phyloP scores from a whole-genome alignment of 2,329 filamentous ascomycete genomes.

The Penicillium sp. region DNA sequence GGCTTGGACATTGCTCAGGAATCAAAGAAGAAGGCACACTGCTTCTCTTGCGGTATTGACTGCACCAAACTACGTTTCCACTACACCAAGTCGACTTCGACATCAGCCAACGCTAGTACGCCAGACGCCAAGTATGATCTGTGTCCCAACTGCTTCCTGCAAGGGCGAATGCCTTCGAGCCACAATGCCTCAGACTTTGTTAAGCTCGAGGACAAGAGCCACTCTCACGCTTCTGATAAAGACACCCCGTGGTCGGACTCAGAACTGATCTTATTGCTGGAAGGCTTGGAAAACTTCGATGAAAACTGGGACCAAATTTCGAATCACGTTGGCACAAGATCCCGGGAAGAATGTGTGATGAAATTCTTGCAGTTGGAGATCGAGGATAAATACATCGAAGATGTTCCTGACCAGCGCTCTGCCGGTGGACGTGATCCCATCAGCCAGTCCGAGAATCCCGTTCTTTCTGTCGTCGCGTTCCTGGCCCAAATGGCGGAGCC shows the following conservation, averaged over 20 bases:
- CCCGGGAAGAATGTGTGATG: slow-evolving; percentile 91
- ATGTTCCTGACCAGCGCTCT: slow-evolving; percentile 66
- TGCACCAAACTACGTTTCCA: slow-evolving; percentile 73
- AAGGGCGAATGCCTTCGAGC: slow-evolving; percentile 77
- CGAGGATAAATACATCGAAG: slow-evolving; percentile 92
- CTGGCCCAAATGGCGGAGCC: slow-evolving; percentile 88
- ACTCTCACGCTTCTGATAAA: slow-evolving; percentile 73
- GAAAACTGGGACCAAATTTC: slow-evolving; percentile 95
- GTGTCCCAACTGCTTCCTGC: slow-evolving; percentile 86
- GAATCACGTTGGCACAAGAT: slow-evolving; percentile 86
- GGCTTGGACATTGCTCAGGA: slow-evolving; percentile 61
- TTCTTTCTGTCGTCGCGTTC: slow-evolving; percentile 94
- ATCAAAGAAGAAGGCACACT: slow-evolving; percentile 69
- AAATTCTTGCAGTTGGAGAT: slow-evolving; percentile 97
- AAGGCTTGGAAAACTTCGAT: slow-evolving; percentile 88
- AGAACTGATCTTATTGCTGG: slow-evolving; percentile 83
- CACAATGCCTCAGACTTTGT: slow-evolving; percentile 78
- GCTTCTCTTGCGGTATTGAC: slow-evolving; percentile 88
- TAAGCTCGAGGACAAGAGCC: slow-evolving; percentile 84
- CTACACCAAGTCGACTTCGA: slow-evolving; percentile 63
- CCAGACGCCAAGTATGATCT: slow-evolving; percentile 75
- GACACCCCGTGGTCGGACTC: slow-evolving; percentile 89
- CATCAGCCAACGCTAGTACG: slow-evolving; percentile 54
- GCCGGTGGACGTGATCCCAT: slow-evolving; percentile 82
- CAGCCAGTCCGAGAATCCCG: slow-evolving; percentile 89